Percentiles rank a stretch among this genome's conserved stretches.
Evolutionary conservation across 2,329 filamentous ascomycete genomes (phyloP).

Genomic region (Monilinia laxa): DNA sequence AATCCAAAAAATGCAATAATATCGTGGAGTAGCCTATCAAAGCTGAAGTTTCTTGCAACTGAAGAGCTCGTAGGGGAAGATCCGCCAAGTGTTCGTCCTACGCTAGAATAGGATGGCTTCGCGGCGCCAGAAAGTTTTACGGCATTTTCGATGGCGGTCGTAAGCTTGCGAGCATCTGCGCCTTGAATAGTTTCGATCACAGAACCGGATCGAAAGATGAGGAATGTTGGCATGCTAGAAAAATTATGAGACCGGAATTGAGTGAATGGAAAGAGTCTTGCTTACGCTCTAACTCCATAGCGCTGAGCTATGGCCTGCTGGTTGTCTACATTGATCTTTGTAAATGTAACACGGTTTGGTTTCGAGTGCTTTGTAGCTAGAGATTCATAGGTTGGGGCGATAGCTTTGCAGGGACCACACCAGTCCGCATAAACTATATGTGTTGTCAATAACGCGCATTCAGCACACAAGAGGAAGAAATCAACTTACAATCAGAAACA

Average conservation of each 20-base stretch:
- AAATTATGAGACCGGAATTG: constrained; percentile 22
- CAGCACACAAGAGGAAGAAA: constrained; percentile 37
- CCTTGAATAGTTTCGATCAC: constrained; percentile 76
- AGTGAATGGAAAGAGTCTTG: constrained; percentile 25
- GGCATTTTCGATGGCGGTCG: constrained; percentile 71
- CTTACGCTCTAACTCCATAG: constrained; percentile 75
- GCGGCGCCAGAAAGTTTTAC: constrained; percentile 50
- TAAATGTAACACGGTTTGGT: constrained; percentile 80
- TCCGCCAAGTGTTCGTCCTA: constrained; percentile 58
- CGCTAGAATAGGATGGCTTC: constrained; percentile 52
- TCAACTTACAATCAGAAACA: constrained; percentile 78
- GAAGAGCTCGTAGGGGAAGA: constrained; percentile 24
- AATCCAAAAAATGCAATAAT: constrained; percentile 54
- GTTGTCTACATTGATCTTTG: constrained; percentile 86
- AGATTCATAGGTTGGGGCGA: constrained; percentile 84
- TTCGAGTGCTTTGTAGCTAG: constrained; percentile 77
- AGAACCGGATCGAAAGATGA: constrained; percentile 77
- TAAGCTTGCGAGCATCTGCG: constrained; percentile 74
- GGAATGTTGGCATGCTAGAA: constrained; percentile 81
- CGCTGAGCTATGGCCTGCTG: constrained; percentile 74
- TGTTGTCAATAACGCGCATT: constrained; percentile 18
- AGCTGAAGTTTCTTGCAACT: constrained; percentile 17
- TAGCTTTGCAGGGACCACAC: constrained; percentile 84
- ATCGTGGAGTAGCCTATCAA: constrained; percentile 17
- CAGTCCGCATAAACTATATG: constrained; percentile 81